Conservation (phyloP, 768 basidiomycete species). For the Pleurotus ostreatus region DNA sequence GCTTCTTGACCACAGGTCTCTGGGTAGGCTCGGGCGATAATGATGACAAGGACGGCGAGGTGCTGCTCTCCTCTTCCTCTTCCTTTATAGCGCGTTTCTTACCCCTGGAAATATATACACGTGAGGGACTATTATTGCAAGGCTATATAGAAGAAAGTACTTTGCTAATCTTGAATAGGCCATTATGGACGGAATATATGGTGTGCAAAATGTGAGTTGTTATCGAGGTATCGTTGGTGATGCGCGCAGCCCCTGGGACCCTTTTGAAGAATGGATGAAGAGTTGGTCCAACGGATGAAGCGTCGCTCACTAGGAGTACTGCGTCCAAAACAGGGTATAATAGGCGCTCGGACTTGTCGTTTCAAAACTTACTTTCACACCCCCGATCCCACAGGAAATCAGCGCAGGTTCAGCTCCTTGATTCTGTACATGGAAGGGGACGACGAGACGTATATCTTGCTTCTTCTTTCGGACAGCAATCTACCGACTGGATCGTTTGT, state of each 20-base stretch:
- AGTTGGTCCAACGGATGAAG: neutral
- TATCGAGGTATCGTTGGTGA: conserved; percentile 10
- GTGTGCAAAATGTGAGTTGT: conserved; percentile 2
- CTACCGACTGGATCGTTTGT: conserved; percentile 97
- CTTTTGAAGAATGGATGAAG: conserved; percentile 4
- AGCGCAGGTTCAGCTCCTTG: neutral
- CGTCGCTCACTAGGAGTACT: neutral
- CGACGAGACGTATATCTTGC: conserved; percentile 65
- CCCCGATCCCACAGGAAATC: too few relatives aligned
- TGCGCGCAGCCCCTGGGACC: conserved; percentile 7
- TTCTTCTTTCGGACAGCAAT: conserved; percentile 86
- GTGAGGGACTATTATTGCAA: neutral
- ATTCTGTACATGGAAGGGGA: conserved; percentile 17
- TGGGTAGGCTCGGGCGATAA: conserved; percentile 30
- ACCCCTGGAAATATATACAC: conserved; percentile 29
- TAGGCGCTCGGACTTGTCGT: neutral
- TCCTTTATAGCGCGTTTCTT: conserved; percentile 46
- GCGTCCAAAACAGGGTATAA: neutral
- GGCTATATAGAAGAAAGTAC: conserved; percentile 20
- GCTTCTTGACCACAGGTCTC: conserved; percentile 41
- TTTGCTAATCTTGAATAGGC: conserved; percentile 17
- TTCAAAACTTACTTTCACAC: too few relatives aligned
- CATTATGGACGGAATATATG: conserved; percentile 2
- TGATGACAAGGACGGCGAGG: conserved; percentile 21
- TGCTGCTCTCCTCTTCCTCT: conserved; percentile 16